Percentiles rank a stretch among this genome's conserved stretches.
phyloP scores from a whole-genome alignment of 192 early-diverging fungal species.

The Chytriomyces confervae region DNA sequence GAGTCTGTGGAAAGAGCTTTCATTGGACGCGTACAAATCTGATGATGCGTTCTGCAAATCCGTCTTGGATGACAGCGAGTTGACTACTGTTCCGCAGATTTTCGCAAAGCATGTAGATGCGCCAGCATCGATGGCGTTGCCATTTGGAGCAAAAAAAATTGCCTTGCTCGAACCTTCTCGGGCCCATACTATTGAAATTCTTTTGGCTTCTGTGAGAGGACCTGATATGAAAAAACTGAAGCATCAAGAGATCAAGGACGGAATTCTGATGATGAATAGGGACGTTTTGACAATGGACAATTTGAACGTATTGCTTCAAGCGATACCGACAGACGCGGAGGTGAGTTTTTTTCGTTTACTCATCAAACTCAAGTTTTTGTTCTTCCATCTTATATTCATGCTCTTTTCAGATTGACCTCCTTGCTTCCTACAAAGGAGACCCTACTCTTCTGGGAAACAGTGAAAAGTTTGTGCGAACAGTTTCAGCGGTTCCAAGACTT shows the following conservation, averaged over 20 bases:
- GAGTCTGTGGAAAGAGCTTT: conserved; percentile 52
- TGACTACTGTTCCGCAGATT: conserved; percentile 41
- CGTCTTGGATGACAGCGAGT: conserved; percentile 44
- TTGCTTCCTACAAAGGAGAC: conserved; percentile 52
- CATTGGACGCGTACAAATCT: conserved; percentile 42
- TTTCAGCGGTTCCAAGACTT: conserved; percentile 50
- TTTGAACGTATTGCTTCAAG: conserved; percentile 39
- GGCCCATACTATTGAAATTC: conserved; percentile 47
- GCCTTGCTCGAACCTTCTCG: conserved; percentile 46
- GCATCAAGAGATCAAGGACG: conserved; percentile 42
- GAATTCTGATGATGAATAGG: conserved; percentile 48
- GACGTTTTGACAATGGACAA: conserved; percentile 45
- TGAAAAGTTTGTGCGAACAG: conserved; percentile 51
- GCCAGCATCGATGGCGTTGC: not conserved
- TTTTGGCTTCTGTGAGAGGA: conserved; percentile 21
- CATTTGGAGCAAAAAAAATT: conserved; percentile 17
- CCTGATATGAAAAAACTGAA: conserved; percentile 29
- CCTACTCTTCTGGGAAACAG: conserved; percentile 45
- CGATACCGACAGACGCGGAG: conserved; percentile 49
- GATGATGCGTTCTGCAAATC: not conserved
- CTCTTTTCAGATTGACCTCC: conserved; percentile 39
- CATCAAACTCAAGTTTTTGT: not conserved
- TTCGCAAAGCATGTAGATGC: conserved; percentile 26
- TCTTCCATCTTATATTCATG: not conserved
- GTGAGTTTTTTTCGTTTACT: conserved; percentile 13